phyloP scores from a whole-genome alignment of 345 rosid species.

The Rhodamnia rubescens region DNA sequence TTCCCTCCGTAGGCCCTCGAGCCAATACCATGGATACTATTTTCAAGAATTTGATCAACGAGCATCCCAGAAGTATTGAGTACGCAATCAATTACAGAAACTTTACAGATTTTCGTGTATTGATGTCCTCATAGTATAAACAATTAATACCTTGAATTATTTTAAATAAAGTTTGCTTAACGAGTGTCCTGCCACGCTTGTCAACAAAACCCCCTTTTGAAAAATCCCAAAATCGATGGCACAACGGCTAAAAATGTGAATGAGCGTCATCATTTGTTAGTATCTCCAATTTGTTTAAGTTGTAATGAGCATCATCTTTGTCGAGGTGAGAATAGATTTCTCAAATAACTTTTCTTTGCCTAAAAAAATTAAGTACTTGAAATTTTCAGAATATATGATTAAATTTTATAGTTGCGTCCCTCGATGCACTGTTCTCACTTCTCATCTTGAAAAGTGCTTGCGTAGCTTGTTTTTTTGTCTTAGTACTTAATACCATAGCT shows the following conservation, averaged over 20 bases:
- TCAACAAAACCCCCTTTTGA: not conserved
- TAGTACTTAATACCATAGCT: not conserved
- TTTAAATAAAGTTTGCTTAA: not conserved
- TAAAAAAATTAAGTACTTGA: not conserved
- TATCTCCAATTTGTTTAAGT: not conserved
- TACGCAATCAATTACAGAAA: no score
- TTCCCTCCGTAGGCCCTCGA: not conserved
- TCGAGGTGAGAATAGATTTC: not conserved
- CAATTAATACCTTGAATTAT: not conserved
- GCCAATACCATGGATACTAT: not conserved
- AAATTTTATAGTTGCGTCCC: not conserved
- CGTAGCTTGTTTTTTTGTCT: not conserved
- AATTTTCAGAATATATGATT: not conserved
- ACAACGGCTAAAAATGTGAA: not conserved
- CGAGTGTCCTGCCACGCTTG: not conserved
- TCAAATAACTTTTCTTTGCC: not conserved
- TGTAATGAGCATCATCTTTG: not conserved
- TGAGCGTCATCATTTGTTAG: not conserved
- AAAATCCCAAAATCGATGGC: not conserved
- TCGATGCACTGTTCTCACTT: not conserved
- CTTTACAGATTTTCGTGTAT: not conserved
- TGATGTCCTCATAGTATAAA: not conserved
- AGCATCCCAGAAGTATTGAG: no score
- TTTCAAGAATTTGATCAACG: no score
- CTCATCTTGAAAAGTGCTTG: not conserved